Evolutionary conservation across 768 basidiomycete genomes (phyloP).

Genomic region (Boletales sp.): DNA sequence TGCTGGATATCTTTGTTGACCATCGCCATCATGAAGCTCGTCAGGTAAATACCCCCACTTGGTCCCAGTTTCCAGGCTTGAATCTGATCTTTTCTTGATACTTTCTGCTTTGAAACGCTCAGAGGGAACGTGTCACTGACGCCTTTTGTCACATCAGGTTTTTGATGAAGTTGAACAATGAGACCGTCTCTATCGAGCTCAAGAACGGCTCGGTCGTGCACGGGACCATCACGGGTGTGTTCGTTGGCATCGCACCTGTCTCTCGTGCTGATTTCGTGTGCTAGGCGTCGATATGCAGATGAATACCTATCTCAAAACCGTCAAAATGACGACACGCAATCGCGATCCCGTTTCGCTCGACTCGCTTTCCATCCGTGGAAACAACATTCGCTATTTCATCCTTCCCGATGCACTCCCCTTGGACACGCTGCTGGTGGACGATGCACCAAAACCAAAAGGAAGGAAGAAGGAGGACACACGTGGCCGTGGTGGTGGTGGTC

Average conservation of each 20-base stretch:
- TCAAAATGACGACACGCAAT: conserved; percentile 93
- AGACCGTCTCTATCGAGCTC: conserved; percentile 96
- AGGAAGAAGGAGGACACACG: conserved; percentile 83
- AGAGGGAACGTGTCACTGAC: conserved; percentile 16
- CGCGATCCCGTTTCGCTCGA: conserved; percentile 86
- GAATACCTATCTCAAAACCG: conserved; percentile 98
- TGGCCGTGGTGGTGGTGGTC: conserved; percentile 59
- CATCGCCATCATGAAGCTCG: conserved; percentile 69
- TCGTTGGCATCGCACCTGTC: not conserved
- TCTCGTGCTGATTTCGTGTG: not conserved
- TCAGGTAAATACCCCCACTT: conserved; percentile 48
- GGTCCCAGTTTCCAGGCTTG: conserved; percentile 4
- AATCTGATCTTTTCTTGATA: conserved; percentile 1
- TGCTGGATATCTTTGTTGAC: conserved; percentile 20
- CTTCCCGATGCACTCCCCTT: conserved; percentile 97
- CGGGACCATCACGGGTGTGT: conserved; percentile 93
- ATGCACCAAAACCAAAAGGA: conserved; percentile 93
- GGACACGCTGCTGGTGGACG: conserved; percentile 95
- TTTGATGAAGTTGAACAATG: conserved; percentile 99
- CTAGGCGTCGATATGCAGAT: conserved; percentile 98
- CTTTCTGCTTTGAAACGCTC: conserved; percentile 3
- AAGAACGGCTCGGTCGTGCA: conserved; percentile 96
- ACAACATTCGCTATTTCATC: conserved; percentile 94
- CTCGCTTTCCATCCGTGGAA: conserved; percentile 90
- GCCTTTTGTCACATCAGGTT: conserved; percentile 51